These are phyloP conservation scores for Dacryopinax primogenitus DNA, from an alignment of 768 basidiomycete species.

Conservation along the genomic window DNA sequence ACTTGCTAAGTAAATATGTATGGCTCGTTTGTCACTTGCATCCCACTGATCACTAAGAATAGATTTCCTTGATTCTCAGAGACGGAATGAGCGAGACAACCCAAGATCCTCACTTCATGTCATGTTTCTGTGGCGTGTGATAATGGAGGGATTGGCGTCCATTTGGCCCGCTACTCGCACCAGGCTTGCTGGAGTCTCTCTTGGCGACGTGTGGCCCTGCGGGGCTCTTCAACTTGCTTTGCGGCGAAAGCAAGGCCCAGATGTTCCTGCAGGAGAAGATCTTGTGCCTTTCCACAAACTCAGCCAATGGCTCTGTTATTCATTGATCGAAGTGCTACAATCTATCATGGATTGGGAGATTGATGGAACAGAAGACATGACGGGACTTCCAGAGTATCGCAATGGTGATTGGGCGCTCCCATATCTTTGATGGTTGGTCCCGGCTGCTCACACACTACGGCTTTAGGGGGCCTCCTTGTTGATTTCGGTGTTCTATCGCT, in stretches of 20 bases:
- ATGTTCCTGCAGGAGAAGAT: constrained; percentile 42
- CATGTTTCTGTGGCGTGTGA: constrained; percentile 62
- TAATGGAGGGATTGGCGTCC: constrained; percentile 68
- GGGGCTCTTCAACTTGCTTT: constrained; percentile 30
- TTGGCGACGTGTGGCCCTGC: constrained; percentile 94
- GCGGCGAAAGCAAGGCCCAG: constrained; percentile 13
- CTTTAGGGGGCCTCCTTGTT: constrained; percentile 67
- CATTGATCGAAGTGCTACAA: constrained; percentile 72
- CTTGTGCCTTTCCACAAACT: constrained; percentile 94
- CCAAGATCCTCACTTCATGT: constrained; percentile 44
- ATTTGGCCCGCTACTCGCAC: constrained; percentile 80
- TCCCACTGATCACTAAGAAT: constrained; percentile 9
- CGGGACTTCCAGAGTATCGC: constrained; percentile 88
- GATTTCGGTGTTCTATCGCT: constrained; percentile 71
- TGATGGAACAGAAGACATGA: constrained; percentile 72
- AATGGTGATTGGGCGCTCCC: constrained; percentile 43
- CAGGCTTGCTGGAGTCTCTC: constrained; percentile 48
- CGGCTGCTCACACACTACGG: neutral
- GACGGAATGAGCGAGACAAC: constrained; percentile 31
- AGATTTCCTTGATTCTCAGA: constrained; percentile 60
- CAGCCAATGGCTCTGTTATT: constrained; percentile 87
- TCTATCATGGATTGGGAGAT: constrained; percentile 65
- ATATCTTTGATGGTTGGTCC: too few species aligned
- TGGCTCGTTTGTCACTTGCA: neutral
- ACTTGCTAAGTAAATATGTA: constrained; percentile 50